Evolutionary conservation across 2,329 filamentous ascomycete species (phyloP).

Genomic region (Colletotrichum australisinense): DNA sequence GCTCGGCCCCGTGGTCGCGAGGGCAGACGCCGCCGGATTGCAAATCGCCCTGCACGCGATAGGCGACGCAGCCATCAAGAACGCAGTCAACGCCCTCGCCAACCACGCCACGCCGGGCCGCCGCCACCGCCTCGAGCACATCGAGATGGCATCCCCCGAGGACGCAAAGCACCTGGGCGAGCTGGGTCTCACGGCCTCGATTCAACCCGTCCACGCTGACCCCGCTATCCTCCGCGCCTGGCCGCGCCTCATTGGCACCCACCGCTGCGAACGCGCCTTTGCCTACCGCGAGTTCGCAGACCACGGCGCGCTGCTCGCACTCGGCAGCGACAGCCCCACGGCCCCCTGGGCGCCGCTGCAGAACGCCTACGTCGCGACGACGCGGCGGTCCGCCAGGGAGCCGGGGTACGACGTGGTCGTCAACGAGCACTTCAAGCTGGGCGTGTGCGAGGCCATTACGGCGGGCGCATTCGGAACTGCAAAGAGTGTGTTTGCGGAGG

Average conservation of each 20-base stretch:
- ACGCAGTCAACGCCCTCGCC: slow-evolving; percentile 61
- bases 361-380: slow-evolving; percentile 64
- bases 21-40: slow-evolving; percentile 58
- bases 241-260: slow-evolving; percentile 61
- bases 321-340: slow-evolving; percentile 65
- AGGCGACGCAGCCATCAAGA: slow-evolving; percentile 63
- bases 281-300: slow-evolving; percentile 67
- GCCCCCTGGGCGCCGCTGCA: slow-evolving; percentile 60
- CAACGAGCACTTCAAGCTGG: slow-evolving; percentile 59
- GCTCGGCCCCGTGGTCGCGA: slow-evolving; percentile 61
- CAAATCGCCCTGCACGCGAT: slow-evolving; percentile 70
- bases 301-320: slow-evolving; percentile 59
- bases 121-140: slow-evolving; percentile 68
- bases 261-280: slow-evolving; percentile 64
- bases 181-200: slow-evolving; percentile 62
- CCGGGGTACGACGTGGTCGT: slow-evolving; percentile 51
- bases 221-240: slow-evolving; percentile 67
- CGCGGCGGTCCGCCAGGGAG: slow-evolving; percentile 59
- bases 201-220: slow-evolving; percentile 62
- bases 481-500: slow-evolving; percentile 61
- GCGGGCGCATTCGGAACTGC: slow-evolving; percentile 61
- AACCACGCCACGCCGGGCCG: slow-evolving; percentile 49
- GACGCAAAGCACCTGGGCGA: slow-evolving; percentile 62
- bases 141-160: slow-evolving; percentile 62
- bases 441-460: slow-evolving; percentile 57